Conservation (phyloP, 2,329 filamentous ascomycete genomes). For the Xylariaceae sp. region DNA sequence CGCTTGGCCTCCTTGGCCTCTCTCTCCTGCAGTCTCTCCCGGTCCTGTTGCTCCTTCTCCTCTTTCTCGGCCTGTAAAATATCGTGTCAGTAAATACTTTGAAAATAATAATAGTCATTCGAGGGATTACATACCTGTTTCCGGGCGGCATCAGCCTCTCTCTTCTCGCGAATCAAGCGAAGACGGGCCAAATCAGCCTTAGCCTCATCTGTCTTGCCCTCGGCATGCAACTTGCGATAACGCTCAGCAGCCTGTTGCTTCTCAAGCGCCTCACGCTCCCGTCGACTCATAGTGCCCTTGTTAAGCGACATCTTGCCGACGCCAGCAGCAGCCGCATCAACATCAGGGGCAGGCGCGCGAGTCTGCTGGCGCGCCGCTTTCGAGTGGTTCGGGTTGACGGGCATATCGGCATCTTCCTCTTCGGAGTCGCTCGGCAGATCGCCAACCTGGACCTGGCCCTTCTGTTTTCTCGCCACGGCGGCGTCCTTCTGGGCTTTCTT, state of each 20-base stretch:
- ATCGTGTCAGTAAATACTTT: slow-evolving; percentile 24
- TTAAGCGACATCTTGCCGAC: slow-evolving; percentile 51
- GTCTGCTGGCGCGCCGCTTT: slow-evolving; percentile 63
- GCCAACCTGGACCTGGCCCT: slow-evolving; percentile 69
- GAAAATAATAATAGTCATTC: background rate
- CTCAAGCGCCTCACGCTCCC: slow-evolving; percentile 70
- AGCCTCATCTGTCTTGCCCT: slow-evolving; percentile 95
- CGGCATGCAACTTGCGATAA: slow-evolving; percentile 86
- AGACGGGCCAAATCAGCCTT: slow-evolving; percentile 82
- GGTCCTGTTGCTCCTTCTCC: slow-evolving; percentile 49
- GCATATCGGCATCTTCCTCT: slow-evolving; percentile 52
- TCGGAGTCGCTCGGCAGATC: slow-evolving; percentile 72
- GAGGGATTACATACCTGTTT: slow-evolving; percentile 60
- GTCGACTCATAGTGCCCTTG: slow-evolving; percentile 46
- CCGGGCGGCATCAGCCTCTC: slow-evolving; percentile 74
- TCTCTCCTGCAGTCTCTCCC: slow-evolving; percentile 44
- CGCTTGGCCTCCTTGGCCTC: slow-evolving; percentile 53
- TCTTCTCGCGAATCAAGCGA: slow-evolving; percentile 74
- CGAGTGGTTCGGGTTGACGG: slow-evolving; percentile 88
- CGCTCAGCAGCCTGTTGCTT: slow-evolving; percentile 83
- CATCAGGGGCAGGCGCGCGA: slow-evolving; percentile 37
- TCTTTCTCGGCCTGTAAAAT: slow-evolving; percentile 50
- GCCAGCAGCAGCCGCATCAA: slow-evolving; percentile 49
- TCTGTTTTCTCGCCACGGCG: slow-evolving; percentile 71
- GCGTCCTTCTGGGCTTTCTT: slow-evolving; percentile 90